These are phyloP conservation scores for Aaosphaeria arxii DNA, from an alignment of 2,329 filamentous ascomycete genomes.

Conservation along the genomic window DNA sequence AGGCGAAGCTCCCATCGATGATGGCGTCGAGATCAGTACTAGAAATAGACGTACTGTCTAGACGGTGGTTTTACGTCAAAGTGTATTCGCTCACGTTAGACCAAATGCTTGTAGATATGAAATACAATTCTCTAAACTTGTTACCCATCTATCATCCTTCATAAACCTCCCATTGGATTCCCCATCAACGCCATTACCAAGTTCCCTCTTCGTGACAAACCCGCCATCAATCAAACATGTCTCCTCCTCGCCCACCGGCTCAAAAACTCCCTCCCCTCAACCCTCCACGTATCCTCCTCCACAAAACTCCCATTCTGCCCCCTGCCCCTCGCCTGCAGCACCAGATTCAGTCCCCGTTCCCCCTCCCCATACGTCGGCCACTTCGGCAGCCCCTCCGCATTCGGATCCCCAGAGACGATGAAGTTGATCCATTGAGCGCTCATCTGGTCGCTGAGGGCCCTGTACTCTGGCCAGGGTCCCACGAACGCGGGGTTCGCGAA, in stretches of 20 bases:
- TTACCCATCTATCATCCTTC: too few species aligned
- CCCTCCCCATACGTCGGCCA: conserved; percentile 44
- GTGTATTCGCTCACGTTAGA: too few species aligned
- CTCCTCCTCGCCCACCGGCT: conserved; percentile 35
- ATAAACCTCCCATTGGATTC: too few species aligned
- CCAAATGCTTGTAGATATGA: too few species aligned
- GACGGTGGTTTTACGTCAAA: too few species aligned
- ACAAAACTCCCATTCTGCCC: conserved; percentile 42
- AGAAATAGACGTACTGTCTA: too few species aligned
- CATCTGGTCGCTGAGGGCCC: conserved; percentile 43
- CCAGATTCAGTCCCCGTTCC: conserved; percentile 40
- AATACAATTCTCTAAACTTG: too few species aligned
- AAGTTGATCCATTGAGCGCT: conserved; percentile 46
- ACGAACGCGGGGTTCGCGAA: conserved; percentile 43
- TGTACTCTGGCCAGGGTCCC: conserved; percentile 39
- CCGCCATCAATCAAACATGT: conserved; percentile 23
- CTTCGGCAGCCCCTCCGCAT: conserved; percentile 26
- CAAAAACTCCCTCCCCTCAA: conserved; percentile 41
- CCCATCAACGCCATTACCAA: too few species aligned
- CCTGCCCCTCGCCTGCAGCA: conserved; percentile 43
- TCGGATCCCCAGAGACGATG: conserved; percentile 38
- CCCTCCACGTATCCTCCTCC: conserved; percentile 43
- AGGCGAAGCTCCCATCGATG: too few species aligned
- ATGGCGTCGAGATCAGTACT: too few species aligned
- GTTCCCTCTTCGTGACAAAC: neutral